Conservation (phyloP, 305 asterid species). For the Solanum aculeatissimum region DNA sequence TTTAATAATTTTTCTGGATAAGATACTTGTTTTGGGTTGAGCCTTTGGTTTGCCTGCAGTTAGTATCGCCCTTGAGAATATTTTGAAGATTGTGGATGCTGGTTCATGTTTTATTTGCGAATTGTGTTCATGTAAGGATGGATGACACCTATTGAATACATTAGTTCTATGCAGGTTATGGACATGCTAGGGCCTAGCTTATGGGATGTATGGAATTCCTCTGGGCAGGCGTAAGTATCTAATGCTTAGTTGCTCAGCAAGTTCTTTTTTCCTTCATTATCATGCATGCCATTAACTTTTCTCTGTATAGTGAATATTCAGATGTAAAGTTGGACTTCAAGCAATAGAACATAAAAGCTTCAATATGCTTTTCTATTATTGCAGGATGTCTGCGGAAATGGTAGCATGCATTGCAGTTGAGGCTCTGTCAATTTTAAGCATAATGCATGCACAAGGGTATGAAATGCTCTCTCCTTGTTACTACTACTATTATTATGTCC, state of each 20-base stretch:
- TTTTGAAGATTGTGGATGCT: not conserved
- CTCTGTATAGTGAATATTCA: not conserved
- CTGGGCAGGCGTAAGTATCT: slow-evolving; percentile 3
- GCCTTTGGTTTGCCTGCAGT: not conserved
- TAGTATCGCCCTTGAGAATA: not conserved
- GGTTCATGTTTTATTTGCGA: not conserved
- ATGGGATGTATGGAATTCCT: slow-evolving; percentile 13
- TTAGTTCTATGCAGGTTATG: slow-evolving; percentile 10
- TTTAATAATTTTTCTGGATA: not conserved
- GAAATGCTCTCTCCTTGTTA: not conserved
- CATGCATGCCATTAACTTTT: not conserved
- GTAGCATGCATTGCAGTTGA: slow-evolving; percentile 13
- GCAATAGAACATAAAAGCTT: not conserved
- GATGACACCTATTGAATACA: not conserved
- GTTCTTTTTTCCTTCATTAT: not conserved
- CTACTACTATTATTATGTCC: not conserved
- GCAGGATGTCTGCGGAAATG: slow-evolving; percentile 5
- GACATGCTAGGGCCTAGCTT: slow-evolving; percentile 19
- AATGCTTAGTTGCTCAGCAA: not conserved
- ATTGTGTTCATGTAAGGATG: not conserved
- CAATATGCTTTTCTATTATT: not conserved
- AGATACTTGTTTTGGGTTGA: not conserved
- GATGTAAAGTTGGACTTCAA: not conserved
- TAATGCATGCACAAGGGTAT: slow-evolving; percentile 9
- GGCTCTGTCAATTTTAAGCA: slow-evolving; percentile 9